Evolutionary conservation across 257 asterid genomes (phyloP).

Genomic region (Nicotiana obtusifolia): DNA sequence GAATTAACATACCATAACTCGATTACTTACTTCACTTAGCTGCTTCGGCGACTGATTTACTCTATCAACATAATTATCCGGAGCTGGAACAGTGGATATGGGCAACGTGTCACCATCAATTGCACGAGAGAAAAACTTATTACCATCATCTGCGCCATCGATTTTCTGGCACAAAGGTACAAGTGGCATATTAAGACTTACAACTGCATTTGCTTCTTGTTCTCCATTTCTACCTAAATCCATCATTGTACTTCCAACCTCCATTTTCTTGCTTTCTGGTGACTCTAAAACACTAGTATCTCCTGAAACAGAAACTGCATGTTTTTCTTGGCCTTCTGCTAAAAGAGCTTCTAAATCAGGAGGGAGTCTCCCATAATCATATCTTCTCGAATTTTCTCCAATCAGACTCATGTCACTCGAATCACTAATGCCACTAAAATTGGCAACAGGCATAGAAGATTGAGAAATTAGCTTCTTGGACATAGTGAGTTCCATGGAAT

Average conservation of each 20-base stretch:
- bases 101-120: constrained; percentile 22
- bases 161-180: constrained; percentile 25
- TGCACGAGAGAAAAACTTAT: constrained; percentile 16
- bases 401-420: constrained; percentile 89
- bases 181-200: constrained; percentile 19
- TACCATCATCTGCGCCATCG: constrained; percentile 31
- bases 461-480: constrained; percentile 31
- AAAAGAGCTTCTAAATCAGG: constrained; percentile 66
- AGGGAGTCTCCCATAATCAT: constrained; percentile 62
- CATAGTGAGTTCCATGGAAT: constrained; percentile 57
- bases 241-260: constrained; percentile 25
- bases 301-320: constrained; percentile 30
- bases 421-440: constrained; percentile 40
- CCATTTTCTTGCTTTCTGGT: constrained; percentile 25
- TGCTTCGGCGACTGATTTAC: constrained; percentile 33
- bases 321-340: constrained; percentile 44
- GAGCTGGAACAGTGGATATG: constrained; percentile 26
- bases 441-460: constrained; percentile 30
- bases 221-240: constrained; percentile 18
- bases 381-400: constrained; percentile 50
- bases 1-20: background rate
- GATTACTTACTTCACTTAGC: constrained; percentile 38
- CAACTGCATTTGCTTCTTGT: constrained; percentile 17
- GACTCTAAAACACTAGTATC: constrained; percentile 29
- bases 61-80: constrained; percentile 24